Evolutionary conservation across 495 filamentous ascomycete species (phyloP).

Genomic region (Entonaema liquescens): DNA sequence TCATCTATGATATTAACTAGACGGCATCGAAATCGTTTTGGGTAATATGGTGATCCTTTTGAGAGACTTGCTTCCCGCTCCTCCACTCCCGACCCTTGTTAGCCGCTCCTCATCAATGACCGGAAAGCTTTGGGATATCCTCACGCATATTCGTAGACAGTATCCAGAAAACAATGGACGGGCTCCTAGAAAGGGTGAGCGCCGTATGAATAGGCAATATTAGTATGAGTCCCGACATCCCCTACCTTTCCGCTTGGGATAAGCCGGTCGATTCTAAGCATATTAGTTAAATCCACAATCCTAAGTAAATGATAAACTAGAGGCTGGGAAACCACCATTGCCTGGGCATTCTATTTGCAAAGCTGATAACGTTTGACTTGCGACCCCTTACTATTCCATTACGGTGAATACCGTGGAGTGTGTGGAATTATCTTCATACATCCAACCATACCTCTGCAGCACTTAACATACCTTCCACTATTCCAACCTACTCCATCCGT

Average conservation of each 20-base stretch:
- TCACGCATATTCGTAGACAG: constrained; percentile 24
- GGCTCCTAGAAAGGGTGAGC: constrained; percentile 23
- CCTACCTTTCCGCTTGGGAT: neutral
- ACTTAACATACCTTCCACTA: constrained; percentile 5
- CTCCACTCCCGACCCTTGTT: constrained; percentile 44
- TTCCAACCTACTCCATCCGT: constrained; percentile 12
- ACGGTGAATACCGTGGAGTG: neutral
- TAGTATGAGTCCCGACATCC: constrained; percentile 27
- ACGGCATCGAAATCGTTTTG: constrained; percentile 35
- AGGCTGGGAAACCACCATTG: neutral
- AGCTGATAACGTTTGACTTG: constrained; percentile 1
- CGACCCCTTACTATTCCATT: neutral
- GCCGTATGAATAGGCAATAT: constrained; percentile 19
- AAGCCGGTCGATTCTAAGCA: neutral
- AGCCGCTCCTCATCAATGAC: constrained; percentile 41
- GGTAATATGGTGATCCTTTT: constrained; percentile 33
- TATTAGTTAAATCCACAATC: neutral
- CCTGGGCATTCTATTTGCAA: neutral
- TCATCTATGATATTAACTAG: constrained; percentile 9
- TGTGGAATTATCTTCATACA: constrained; percentile 8
- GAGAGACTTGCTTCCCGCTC: constrained; percentile 46
- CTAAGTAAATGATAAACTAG: neutral
- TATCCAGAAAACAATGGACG: constrained; percentile 23
- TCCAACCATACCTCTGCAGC: constrained; percentile 4
- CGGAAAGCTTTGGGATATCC: constrained; percentile 11